A percentile compares a stretch with the other conserved stretches of the same genome.
phyloP scores from a whole-genome alignment of 2,329 filamentous ascomycete genomes.

The Fusarium foetens region DNA sequence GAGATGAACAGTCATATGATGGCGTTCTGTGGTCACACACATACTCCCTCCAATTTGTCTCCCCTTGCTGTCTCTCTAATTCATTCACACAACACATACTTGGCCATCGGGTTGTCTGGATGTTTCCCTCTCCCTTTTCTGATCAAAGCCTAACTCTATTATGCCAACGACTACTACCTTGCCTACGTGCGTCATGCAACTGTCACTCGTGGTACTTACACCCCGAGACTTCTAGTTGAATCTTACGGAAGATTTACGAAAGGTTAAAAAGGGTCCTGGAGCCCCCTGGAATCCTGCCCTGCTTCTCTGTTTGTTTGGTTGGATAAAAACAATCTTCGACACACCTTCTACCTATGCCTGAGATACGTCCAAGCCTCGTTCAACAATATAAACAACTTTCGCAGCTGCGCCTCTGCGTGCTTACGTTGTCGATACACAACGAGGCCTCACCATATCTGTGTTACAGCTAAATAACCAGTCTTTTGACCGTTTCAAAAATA shows the following conservation, averaged over 20 bases:
- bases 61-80: not conserved
- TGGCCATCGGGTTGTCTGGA: not conserved
- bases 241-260: slow-evolving; percentile 19
- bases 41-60: slow-evolving; percentile 13
- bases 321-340: slow-evolving; percentile 22
- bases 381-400: slow-evolving; percentile 24
- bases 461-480: slow-evolving; percentile 36
- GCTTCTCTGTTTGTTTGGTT: slow-evolving; percentile 26
- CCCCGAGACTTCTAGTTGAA: slow-evolving; percentile 16
- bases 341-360: slow-evolving; percentile 22
- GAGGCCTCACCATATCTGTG: slow-evolving; percentile 34
- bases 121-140: slow-evolving; percentile 1
- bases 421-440: slow-evolving; percentile 37
- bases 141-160: slow-evolving; percentile 11
- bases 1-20: slow-evolving; percentile 34
- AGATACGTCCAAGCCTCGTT: slow-evolving; percentile 33
- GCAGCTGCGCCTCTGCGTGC: slow-evolving; percentile 34
- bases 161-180: slow-evolving; percentile 11
- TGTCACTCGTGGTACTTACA: slow-evolving; percentile 24
- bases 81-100: slow-evolving; percentile 4
- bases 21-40: slow-evolving; percentile 30
- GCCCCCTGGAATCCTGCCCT: slow-evolving; percentile 11
- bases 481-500: slow-evolving; percentile 8
- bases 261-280: slow-evolving; percentile 30
- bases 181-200: slow-evolving; percentile 30